These are phyloP conservation scores for Colletotrichum caudatum DNA, from an alignment of 2,329 filamentous ascomycete species.

Conservation along the genomic window DNA sequence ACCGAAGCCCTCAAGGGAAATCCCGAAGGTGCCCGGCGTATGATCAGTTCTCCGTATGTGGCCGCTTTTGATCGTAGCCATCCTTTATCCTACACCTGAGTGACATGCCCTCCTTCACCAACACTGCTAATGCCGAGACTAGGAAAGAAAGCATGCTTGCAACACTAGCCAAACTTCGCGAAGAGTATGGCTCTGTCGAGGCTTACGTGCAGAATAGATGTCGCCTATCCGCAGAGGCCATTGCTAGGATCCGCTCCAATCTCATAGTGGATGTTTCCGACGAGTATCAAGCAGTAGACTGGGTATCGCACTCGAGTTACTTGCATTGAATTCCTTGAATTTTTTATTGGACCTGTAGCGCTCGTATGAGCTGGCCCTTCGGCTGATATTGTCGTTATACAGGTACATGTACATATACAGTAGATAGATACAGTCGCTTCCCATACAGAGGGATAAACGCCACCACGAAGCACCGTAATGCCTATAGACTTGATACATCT, in stretches of 20 bases:
- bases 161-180: conserved; percentile 66
- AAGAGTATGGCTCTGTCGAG: conserved; percentile 73
- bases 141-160: conserved; percentile 62
- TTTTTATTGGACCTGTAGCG: conserved; percentile 9
- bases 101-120: not conserved
- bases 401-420: conserved; percentile 35
- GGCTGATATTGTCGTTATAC: conserved; percentile 32
- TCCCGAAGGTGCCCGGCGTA: conserved; percentile 56
- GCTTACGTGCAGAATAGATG: conserved; percentile 71
- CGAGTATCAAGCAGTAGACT: conserved; percentile 23
- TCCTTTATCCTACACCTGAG: not conserved
- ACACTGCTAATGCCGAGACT: conserved; percentile 5
- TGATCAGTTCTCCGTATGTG: conserved; percentile 59
- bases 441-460: conserved; percentile 11
- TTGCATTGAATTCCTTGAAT: conserved; percentile 12
- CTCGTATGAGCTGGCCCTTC: conserved; percentile 1
- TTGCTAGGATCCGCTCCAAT: conserved; percentile 65
- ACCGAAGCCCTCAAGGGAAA: conserved; percentile 64
- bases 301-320: conserved; percentile 27
- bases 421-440: conserved; percentile 25
- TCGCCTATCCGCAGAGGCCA: conserved; percentile 66
- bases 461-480: not conserved
- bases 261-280: conserved; percentile 54
- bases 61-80: not conserved
- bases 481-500: conserved; percentile 5